A percentile compares a stretch with the other conserved stretches of the same genome.
phyloP scores from a whole-genome alignment of 306 rosid species.

The Prunus mira region DNA sequence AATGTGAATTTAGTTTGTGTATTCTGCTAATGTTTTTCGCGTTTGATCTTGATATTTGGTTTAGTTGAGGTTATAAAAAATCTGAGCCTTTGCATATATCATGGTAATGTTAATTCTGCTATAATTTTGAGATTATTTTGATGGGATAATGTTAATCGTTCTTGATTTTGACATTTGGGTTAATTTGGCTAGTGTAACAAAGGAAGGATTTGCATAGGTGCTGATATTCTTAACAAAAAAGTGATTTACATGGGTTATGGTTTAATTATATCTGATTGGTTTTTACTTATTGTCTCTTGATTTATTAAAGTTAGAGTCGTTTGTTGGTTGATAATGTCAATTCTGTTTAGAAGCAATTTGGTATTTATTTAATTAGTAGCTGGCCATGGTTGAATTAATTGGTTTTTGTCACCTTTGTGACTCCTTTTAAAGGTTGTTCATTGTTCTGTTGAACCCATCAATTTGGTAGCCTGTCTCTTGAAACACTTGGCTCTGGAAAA shows the following conservation, averaged over 20 bases:
- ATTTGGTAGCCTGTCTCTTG: not conserved
- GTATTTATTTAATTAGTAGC: not conserved
- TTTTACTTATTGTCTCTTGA: not conserved
- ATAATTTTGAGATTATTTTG: too few species aligned
- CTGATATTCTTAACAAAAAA: not conserved
- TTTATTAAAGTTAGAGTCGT: not conserved
- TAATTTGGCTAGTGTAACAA: not conserved
- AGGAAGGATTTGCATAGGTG: not conserved
- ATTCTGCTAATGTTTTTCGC: not conserved
- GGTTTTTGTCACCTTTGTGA: not conserved
- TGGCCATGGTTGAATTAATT: not conserved
- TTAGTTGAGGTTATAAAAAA: not conserved
- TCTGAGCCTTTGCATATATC: not conserved
- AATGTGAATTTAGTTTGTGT: not conserved
- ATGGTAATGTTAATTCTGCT: not conserved
- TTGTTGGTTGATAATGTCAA: not conserved
- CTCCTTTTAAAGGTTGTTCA: not conserved
- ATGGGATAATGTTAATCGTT: not conserved
- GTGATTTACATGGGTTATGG: not conserved
- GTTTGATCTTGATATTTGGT: not conserved
- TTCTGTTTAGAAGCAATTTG: not conserved
- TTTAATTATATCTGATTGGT: not conserved
- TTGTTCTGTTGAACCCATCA: not conserved
- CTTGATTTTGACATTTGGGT: slow-evolving; percentile 1
- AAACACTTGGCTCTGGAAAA: not conserved